A percentile compares a stretch with the other conserved stretches of the same genome.
Evolutionary conservation across 2,329 filamentous ascomycete genomes (phyloP).

Genomic region (Xylariomycetidae sp.): DNA sequence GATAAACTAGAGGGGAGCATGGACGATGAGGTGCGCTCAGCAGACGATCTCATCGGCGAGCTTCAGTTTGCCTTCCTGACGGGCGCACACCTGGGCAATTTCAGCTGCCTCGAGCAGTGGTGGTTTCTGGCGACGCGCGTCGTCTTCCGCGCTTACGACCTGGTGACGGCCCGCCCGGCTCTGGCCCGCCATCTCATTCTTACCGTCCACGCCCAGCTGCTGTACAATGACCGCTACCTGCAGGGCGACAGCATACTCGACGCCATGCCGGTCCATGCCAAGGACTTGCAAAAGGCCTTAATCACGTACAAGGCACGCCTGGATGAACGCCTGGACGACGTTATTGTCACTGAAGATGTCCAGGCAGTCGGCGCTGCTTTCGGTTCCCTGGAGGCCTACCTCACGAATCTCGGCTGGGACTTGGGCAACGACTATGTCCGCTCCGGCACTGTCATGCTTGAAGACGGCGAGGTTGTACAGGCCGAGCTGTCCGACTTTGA

Average conservation of each 20-base stretch:
- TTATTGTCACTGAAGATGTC: slow-evolving; percentile 32
- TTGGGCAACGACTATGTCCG: slow-evolving; percentile 43
- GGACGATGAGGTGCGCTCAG: slow-evolving; percentile 5
- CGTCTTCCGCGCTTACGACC: slow-evolving; percentile 43
- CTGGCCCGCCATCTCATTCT: slow-evolving; percentile 43
- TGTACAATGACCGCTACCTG: slow-evolving; percentile 44
- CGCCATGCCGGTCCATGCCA: slow-evolving; percentile 24
- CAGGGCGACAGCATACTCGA: slow-evolving; percentile 40
- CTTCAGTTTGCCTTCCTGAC: slow-evolving; percentile 55
- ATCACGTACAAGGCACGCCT: slow-evolving; percentile 50
- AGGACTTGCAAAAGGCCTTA: slow-evolving; percentile 39
- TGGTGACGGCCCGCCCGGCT: slow-evolving; percentile 35
- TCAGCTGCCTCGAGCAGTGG: slow-evolving; percentile 57
- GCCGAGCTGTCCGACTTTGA: slow-evolving; percentile 44
- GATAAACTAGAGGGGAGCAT: slow-evolving; percentile 28
- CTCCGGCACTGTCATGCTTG: slow-evolving; percentile 42
- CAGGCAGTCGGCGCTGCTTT: slow-evolving; percentile 42
- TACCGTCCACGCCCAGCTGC: slow-evolving; percentile 48
- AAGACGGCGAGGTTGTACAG: slow-evolving; percentile 46
- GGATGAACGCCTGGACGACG: slow-evolving; percentile 33
- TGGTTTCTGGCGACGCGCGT: slow-evolving; percentile 48
- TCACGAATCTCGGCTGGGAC: slow-evolving; percentile 49
- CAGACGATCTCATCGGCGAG: slow-evolving; percentile 49
- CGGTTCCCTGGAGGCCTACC: slow-evolving; percentile 39
- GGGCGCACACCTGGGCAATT: slow-evolving; percentile 51